Conservation (phyloP, 148 eudicot species). For the Cornus florida region DNA sequence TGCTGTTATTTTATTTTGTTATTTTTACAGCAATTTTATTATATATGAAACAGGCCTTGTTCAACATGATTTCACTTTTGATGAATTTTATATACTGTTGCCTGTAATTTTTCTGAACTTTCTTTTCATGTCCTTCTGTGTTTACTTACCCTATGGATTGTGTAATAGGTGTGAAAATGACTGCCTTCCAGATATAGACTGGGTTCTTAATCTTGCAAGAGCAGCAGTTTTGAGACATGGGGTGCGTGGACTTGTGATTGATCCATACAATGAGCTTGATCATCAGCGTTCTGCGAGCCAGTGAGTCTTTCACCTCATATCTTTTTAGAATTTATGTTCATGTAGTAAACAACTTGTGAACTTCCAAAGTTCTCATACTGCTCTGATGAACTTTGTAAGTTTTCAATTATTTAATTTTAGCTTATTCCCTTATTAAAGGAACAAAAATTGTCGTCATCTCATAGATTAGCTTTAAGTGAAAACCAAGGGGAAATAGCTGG, state of each 20-base stretch:
- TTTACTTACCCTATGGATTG: neutral
- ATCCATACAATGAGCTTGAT: conserved; percentile 98
- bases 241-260: conserved; percentile 90
- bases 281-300: conserved; percentile 75
- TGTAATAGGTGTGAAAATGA: conserved; percentile 82
- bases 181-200: conserved; percentile 75
- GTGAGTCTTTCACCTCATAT: conserved; percentile 37
- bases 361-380: neutral
- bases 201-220: conserved; percentile 91
- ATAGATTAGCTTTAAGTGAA: too few relatives aligned
- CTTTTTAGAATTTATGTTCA: neutral
- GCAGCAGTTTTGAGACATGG: conserved; percentile 96
- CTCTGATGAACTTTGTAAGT: neutral
- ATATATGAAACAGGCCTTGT: too few relatives aligned
- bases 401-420: too few relatives aligned
- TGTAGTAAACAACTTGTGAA: neutral
- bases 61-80: neutral
- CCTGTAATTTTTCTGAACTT: neutral
- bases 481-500: too few relatives aligned
- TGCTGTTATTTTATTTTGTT: neutral
- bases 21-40: too few relatives aligned
- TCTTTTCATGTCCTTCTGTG: neutral
- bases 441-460: too few relatives aligned
- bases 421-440: too few relatives aligned
- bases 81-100: neutral